Evolutionary conservation across 2,329 filamentous ascomycete genomes (phyloP).

Genomic region (Endocalyx cinctus): DNA sequence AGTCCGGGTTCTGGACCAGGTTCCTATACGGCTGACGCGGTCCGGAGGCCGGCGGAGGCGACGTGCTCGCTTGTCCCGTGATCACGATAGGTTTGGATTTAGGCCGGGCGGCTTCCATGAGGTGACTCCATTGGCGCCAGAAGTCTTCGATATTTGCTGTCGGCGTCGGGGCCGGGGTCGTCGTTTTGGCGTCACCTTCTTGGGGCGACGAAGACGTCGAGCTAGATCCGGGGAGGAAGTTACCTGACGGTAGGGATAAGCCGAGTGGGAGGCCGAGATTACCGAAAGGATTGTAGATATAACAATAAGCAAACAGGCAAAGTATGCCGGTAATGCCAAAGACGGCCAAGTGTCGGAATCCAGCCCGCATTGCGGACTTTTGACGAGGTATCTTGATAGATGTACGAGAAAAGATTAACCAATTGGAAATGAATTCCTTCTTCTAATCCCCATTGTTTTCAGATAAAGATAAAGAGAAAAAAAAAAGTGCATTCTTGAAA

Average conservation of each 20-base stretch:
- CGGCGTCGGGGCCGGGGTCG: too few relatives aligned
- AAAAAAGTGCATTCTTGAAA: too few relatives aligned
- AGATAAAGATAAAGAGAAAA: too few relatives aligned
- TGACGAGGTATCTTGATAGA: too few relatives aligned
- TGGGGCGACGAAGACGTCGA: not conserved
- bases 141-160: slow-evolving; percentile 3
- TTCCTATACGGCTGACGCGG: not conserved
- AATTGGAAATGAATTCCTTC: too few relatives aligned
- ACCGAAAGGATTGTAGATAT: not conserved
- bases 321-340: not conserved
- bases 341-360: not conserved
- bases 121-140: slow-evolving; percentile 5
- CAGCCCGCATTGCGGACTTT: too few relatives aligned
- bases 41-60: too few relatives aligned
- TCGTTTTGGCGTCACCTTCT: too few relatives aligned
- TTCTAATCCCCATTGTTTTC: too few relatives aligned
- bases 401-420: too few relatives aligned
- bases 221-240: not conserved
- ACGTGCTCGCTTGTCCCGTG: not conserved
- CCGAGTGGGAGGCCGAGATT: not conserved
- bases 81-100: slow-evolving; percentile 1
- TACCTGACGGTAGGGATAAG: not conserved
- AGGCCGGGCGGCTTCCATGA: slow-evolving; percentile 4
- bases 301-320: not conserved
- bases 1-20: not conserved